Conservation (phyloP, 345 rosid genomes). For the Gossypium ekmanianum region DNA sequence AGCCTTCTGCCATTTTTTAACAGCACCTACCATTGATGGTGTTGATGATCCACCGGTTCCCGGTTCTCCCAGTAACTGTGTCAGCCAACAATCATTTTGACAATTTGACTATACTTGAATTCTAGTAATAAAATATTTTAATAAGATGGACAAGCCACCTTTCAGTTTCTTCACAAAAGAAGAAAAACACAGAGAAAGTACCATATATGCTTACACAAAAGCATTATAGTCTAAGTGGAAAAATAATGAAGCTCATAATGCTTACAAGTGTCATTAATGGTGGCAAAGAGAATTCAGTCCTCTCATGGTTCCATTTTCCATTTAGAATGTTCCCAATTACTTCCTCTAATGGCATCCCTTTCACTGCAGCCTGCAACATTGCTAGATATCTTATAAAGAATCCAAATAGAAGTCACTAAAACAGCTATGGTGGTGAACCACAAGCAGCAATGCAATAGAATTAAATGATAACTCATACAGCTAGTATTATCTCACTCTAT, state of each 20-base stretch:
- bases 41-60: slow-evolving; percentile 98
- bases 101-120: slow-evolving; percentile 15
- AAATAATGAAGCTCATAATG: slow-evolving; percentile 19
- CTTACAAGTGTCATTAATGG: slow-evolving; percentile 85
- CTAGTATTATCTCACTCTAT: neutral
- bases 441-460: neutral
- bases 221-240: neutral
- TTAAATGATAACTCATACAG: neutral
- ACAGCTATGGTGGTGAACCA: neutral
- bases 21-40: slow-evolving; percentile 97
- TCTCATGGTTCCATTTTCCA: slow-evolving; percentile 86
- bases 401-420: neutral
- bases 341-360: slow-evolving; percentile 56
- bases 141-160: neutral
- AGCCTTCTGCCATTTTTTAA: slow-evolving; percentile 89
- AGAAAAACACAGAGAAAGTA: neutral
- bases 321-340: slow-evolving; percentile 53
- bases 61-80: slow-evolving; percentile 85
- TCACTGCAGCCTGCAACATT: slow-evolving; percentile 45
- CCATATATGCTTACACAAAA: neutral
- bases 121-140: slow-evolving; percentile 2
- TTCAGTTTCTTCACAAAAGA: neutral
- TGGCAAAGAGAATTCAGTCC: slow-evolving; percentile 80
- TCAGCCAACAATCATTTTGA: slow-evolving; percentile 23
- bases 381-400: neutral